Evolutionary conservation across 2,329 filamentous ascomycete species (phyloP), one percentile per base, ranked within the genome.

Genomic region (Nigrospora sphaerica): DNA sequence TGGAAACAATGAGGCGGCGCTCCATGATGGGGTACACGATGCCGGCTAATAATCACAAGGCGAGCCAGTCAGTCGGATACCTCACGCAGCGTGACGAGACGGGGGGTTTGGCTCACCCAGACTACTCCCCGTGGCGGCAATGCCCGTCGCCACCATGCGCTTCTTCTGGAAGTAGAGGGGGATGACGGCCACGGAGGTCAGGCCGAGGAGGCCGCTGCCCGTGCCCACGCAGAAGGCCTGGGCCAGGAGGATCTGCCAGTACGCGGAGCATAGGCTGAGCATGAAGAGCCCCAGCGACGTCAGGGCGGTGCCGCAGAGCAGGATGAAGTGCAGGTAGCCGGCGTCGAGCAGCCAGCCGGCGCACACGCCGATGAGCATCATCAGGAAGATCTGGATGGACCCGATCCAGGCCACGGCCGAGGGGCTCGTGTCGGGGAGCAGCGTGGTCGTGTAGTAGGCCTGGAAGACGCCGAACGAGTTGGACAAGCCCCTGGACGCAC

Each of bases 381-480:
- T 62, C 4, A 78, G 56, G 38, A 70, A 73, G 1, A 62, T 62
- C 46, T 77, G 73, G 6, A 74, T 53, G 5, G 71, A 69, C 14
- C 73, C 73, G 14, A 77, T 71, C 64, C 62, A 72, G 6, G 71
- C 63, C 11, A 73, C 71, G 19, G 54, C 50, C 1, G 66, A 63
- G 3, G 72, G 67, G 0, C 67, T 53, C 16, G 65, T 59, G 3
- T 57, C 46, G 35, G 37, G 47, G 53, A 74, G 46, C 32, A 63
- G 52, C 49, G 67, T 56, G 36, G 58, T 68, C 36, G 53, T 52
- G 51, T 79, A 79, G 59, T 77, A 77, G 6, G 70, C 70, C 49
- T 79, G 74, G 49, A 77, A 80, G 5, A 75, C 69, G 7, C 76
- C 75, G 46, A 77, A 79, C n/a, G 70, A 54, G 48, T 59, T 62